Evolutionary conservation across 805 yeast species (phyloP).

Genomic region (Ogataea haglerorum): DNA sequence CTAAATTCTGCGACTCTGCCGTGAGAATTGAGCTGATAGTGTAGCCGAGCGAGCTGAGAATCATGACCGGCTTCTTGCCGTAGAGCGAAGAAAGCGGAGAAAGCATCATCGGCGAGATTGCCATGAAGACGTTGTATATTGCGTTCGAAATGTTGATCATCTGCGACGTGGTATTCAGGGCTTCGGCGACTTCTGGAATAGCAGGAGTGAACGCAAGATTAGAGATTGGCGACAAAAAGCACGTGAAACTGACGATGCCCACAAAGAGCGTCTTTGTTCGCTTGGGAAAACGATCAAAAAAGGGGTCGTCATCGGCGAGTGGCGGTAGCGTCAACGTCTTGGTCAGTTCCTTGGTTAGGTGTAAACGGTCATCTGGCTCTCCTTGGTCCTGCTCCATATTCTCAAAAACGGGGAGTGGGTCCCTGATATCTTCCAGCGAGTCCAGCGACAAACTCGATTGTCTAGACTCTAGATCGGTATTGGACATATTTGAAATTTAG

Average conservation of each 20-base stretch:
- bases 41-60: conserved; percentile 38
- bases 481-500: background rate
- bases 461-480: background rate
- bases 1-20: conserved; percentile 48
- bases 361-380: conserved; percentile 6
- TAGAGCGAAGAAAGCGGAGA: conserved; percentile 52
- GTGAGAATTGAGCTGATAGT: conserved; percentile 20
- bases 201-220: conserved; percentile 50
- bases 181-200: conserved; percentile 44
- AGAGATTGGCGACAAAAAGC: conserved; percentile 44
- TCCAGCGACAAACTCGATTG: conserved; percentile 1
- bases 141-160: conserved; percentile 50
- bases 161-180: conserved; percentile 44
- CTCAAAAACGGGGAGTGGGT: background rate
- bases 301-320: conserved; percentile 27
- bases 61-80: conserved; percentile 45
- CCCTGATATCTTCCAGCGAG: background rate
- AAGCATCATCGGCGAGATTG: conserved; percentile 47
- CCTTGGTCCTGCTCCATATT: conserved; percentile 2
- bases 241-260: conserved; percentile 34
- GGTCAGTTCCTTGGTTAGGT: conserved; percentile 13
- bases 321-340: conserved; percentile 20
- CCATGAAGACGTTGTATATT: conserved; percentile 48
- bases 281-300: conserved; percentile 26
- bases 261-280: conserved; percentile 31